phyloP scores from a whole-genome alignment of 768 basidiomycete species.

The Strobilomyces echinocephalus region DNA sequence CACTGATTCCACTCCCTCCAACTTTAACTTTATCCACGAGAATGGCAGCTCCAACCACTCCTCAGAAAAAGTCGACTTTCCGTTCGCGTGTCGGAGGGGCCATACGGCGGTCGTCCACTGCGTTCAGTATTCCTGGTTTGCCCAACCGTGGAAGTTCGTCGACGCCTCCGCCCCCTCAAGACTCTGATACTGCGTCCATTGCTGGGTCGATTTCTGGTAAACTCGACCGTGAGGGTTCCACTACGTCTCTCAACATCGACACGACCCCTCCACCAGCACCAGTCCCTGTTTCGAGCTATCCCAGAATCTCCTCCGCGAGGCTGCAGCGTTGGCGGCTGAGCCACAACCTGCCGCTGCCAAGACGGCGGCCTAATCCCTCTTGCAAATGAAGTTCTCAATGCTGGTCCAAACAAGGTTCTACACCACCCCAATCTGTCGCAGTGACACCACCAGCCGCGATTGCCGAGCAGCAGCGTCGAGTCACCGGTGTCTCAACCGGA shows the following conservation, averaged over 20 bases:
- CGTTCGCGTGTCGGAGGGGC: conserved; percentile 59
- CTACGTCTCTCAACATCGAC: conserved; percentile 32
- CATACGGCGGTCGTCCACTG: conserved; percentile 58
- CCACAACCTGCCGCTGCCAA: conserved; percentile 20
- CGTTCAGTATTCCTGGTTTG: conserved; percentile 39
- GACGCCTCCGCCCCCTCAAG: conserved; percentile 24
- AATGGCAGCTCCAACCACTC: conserved; percentile 27
- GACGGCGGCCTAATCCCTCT: conserved; percentile 38
- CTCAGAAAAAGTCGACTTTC: conserved; percentile 39
- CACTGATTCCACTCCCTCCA: conserved; percentile 4
- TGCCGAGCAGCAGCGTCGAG: background rate
- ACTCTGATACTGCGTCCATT: conserved; percentile 25
- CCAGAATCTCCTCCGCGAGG: conserved; percentile 64
- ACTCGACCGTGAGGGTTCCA: conserved; percentile 28
- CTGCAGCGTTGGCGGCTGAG: conserved; percentile 36
- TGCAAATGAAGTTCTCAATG: conserved; percentile 25
- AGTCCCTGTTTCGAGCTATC: conserved; percentile 33
- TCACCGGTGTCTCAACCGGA: conserved; percentile 30
- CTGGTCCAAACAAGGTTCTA: conserved; percentile 13
- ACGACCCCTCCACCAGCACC: conserved; percentile 27
- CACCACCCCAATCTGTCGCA: conserved; percentile 20
- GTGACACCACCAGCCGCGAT: conserved; percentile 16
- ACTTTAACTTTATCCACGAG: conserved; percentile 14
- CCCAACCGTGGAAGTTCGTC: conserved; percentile 27
- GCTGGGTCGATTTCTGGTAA: conserved; percentile 26